phyloP scores from a whole-genome alignment of 2,329 filamentous ascomycete species.

The Trichothecium roseum region DNA sequence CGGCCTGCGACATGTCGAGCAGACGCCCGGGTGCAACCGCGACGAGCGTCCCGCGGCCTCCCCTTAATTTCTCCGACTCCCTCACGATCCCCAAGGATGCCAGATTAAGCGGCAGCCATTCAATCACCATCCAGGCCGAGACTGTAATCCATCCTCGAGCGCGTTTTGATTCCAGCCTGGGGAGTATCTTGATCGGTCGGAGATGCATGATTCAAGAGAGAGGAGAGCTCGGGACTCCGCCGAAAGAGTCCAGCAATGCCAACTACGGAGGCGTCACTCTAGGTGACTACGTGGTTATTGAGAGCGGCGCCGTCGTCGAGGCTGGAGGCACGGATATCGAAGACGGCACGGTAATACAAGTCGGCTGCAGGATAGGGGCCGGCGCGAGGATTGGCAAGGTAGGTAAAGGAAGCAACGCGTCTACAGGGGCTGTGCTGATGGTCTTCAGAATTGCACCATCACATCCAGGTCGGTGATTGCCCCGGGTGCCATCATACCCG shows the following conservation, averaged over 20 bases:
- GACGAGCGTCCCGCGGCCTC: constrained; percentile 46
- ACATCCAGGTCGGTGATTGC: constrained; percentile 51
- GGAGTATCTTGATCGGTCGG: constrained; percentile 70
- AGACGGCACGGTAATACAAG: constrained; percentile 49
- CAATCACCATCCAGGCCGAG: constrained; percentile 67
- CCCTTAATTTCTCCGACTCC: constrained; percentile 49
- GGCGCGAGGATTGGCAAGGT: constrained; percentile 56
- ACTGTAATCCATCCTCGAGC: constrained; percentile 80
- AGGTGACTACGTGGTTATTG: constrained; percentile 51
- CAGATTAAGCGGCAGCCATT: constrained; percentile 58
- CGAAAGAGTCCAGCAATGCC: constrained; percentile 10
- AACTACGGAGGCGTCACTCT: constrained; percentile 40
- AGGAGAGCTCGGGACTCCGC: constrained; percentile 39
- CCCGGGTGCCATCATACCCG: constrained; percentile 47
- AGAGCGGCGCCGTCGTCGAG: constrained; percentile 50
- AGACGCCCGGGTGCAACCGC: constrained; percentile 49
- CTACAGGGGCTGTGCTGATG: constrained; percentile 9
- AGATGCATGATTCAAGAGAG: constrained; percentile 75
- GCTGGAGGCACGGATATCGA: constrained; percentile 51
- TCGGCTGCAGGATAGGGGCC: constrained; percentile 47
- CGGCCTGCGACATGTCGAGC: constrained; percentile 23
- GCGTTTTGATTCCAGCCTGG: constrained; percentile 66
- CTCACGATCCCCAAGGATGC: constrained; percentile 54
- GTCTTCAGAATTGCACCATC: constrained; percentile 55
- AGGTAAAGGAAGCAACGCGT: too few species aligned